phyloP scores from a whole-genome alignment of 2,329 filamentous ascomycete species.

The Xylariaceae sp. region DNA sequence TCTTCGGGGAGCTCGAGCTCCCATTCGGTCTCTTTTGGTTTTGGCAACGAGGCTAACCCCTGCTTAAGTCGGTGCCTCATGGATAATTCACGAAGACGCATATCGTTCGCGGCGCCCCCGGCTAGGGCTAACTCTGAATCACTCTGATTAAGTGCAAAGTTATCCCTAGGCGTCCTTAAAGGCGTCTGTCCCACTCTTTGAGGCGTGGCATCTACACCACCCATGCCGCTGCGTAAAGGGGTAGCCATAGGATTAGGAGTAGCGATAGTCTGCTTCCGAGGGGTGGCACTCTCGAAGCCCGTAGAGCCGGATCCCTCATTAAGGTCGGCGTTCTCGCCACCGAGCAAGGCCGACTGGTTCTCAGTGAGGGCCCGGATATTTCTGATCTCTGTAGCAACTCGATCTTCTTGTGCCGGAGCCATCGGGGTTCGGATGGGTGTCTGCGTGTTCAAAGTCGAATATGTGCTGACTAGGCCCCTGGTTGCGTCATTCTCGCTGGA shows the following conservation, averaged over 20 bases:
- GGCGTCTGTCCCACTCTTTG: constrained; percentile 71
- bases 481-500: constrained; percentile 81
- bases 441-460: constrained; percentile 70
- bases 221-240: constrained; percentile 61
- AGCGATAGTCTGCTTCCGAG: constrained; percentile 72
- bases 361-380: constrained; percentile 90
- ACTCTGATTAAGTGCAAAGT: constrained; percentile 72
- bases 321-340: constrained; percentile 88
- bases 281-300: constrained; percentile 79
- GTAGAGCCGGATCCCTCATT: constrained; percentile 77
- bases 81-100: constrained; percentile 64
- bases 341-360: constrained; percentile 87
- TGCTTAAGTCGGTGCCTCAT: constrained; percentile 62
- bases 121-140: constrained; percentile 60
- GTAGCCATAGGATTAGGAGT: constrained; percentile 96
- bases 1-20: constrained; percentile 90
- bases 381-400: constrained; percentile 91
- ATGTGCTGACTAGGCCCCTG: constrained; percentile 79
- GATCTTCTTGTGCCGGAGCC: constrained; percentile 87
- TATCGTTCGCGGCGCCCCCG: constrained; percentile 70
- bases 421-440: constrained; percentile 89
- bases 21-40: constrained; percentile 89
- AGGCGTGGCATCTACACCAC: constrained; percentile 63
- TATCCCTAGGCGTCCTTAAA: constrained; percentile 82
- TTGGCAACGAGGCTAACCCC: constrained; percentile 76